Base-by-base conservation (phyloP, 2,329 filamentous ascomycete species). In the Penicillium sp. region DNA sequence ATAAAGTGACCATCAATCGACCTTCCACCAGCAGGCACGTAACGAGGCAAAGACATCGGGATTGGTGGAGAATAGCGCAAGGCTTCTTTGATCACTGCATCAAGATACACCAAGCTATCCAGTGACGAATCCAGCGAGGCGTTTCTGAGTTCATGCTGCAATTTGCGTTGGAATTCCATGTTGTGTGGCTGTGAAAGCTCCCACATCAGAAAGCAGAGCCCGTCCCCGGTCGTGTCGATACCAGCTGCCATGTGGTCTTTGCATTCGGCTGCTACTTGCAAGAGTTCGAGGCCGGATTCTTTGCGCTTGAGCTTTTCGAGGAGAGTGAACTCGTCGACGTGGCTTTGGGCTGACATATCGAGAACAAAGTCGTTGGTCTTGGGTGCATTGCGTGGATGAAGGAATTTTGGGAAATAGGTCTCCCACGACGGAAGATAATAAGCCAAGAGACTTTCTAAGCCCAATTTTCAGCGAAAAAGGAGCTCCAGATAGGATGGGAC, bases 221-320 rank as follows among this genome's bases (percentile, higher is more conserved):
- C 86, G 64, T 90, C 88, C 15, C 88, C 87, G 0, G 88, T 90
- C 0, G 88, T 90, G 66, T 90, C 88, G 60, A 90, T 89, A 0
- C 88, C 88, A 0, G 88, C 88, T 0, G 84, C 86, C 84, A 90
- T 86, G 71, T 90, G 88, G 66, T 90, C 88, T 58, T 89, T 82
- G 66, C 86, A 89, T 73, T 91, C 88, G 20, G 88, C 87, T 0
- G 87, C 87, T 63, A 85, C 82, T 66, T 87, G 82, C 3, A 84
- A 74, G 3, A 77, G 72, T 37, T 83, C 79, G 37, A 88, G 78
- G 4, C 77, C 73, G 2, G 67, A 76, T 63, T 67, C 75, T 72
- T 75, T 85, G 79, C 67, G 85, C 75, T 69, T 84, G 75, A 90
- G 82, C 37, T 86, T 83, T 68, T 81, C 82, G 49, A 88, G 71